These are phyloP conservation scores for Neodidymelliopsis sp. DNA, from an alignment of 2,329 filamentous ascomycete genomes.

Conservation along the genomic window DNA sequence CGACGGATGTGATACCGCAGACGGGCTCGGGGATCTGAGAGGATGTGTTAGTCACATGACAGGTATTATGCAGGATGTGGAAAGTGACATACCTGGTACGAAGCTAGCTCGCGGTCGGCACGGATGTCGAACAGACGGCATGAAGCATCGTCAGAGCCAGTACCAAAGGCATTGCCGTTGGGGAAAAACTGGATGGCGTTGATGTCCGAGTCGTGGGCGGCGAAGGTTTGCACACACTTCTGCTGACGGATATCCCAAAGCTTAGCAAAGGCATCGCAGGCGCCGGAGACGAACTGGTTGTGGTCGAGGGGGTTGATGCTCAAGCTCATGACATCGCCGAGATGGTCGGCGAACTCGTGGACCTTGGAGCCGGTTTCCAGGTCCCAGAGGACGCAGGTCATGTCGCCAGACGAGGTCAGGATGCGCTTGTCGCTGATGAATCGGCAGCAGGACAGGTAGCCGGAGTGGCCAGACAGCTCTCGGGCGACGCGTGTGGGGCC, in stretches of 20 bases:
- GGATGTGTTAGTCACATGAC: constrained; percentile 35
- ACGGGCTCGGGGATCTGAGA: constrained; percentile 93
- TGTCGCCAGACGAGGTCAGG: constrained; percentile 96
- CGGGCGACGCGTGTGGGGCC: constrained; percentile 96
- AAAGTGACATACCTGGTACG: constrained; percentile 57
- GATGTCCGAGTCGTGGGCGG: constrained; percentile 98
- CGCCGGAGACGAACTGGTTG: constrained; percentile 99
- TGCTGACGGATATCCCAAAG: constrained; percentile 98
- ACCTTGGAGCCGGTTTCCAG: constrained; percentile 97
- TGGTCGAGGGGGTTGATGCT: constrained; percentile 99
- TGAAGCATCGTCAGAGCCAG: constrained; percentile 95
- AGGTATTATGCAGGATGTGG: background rate
- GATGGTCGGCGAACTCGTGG: constrained; percentile 96
- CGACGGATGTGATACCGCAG: constrained; percentile 97
- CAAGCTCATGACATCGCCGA: constrained; percentile 99
- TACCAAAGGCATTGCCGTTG: constrained; percentile 97
- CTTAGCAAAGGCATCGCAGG: constrained; percentile 98
- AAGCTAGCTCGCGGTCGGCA: constrained; percentile 81
- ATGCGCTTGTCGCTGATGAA: constrained; percentile 99
- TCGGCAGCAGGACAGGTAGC: constrained; percentile 96
- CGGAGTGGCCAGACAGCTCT: constrained; percentile 94
- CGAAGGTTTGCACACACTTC: constrained; percentile 98
- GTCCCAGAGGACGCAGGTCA: constrained; percentile 99
- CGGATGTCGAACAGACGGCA: constrained; percentile 98
- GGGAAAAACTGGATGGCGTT: constrained; percentile 99